A percentile compares a stretch with the other conserved stretches of the same genome.
Evolutionary conservation across 441 rosid species (phyloP).

Genomic region (Euphorbia corollata): DNA sequence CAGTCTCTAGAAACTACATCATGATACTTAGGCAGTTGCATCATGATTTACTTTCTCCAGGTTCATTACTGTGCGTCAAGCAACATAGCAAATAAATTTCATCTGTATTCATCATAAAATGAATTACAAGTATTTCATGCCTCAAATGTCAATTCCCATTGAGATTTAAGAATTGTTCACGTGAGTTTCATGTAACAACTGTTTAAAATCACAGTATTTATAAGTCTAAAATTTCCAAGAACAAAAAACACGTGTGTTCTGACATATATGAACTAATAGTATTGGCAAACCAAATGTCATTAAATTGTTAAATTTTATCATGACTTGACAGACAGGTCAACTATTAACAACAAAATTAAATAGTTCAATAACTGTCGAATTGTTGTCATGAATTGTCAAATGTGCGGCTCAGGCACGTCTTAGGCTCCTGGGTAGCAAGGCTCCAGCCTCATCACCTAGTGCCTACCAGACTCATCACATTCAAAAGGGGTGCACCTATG

Average conservation of each 20-base stretch:
- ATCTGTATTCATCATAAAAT: not conserved
- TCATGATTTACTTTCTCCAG: not conserved
- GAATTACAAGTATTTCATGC: not conserved
- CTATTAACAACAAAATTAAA: not conserved
- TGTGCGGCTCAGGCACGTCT: too few relatives aligned
- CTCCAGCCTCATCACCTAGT: too few relatives aligned
- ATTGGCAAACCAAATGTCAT: not conserved
- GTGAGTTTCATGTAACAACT: not conserved
- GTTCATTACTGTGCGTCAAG: conserved; percentile 1
- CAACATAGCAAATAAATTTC: conserved; percentile 5
- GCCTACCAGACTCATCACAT: too few relatives aligned
- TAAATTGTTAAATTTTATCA: not conserved
- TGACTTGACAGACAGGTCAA: not conserved
- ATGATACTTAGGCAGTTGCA: not conserved
- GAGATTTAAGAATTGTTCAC: not conserved
- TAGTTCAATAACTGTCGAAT: not conserved
- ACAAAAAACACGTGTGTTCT: not conserved
- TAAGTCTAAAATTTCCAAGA: not conserved
- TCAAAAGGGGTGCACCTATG: too few relatives aligned
- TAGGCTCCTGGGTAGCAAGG: too few relatives aligned
- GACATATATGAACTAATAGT: not conserved
- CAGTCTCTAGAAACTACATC: not conserved
- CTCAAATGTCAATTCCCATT: conserved; percentile 1
- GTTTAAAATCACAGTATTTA: not conserved
- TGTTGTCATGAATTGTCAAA: not conserved